A percentile compares a stretch with the other conserved stretches of the same genome.
These are phyloP conservation scores for Pseudogymnoascus sp. DNA, from an alignment of 2,329 filamentous ascomycete species.

Conservation along the genomic window DNA sequence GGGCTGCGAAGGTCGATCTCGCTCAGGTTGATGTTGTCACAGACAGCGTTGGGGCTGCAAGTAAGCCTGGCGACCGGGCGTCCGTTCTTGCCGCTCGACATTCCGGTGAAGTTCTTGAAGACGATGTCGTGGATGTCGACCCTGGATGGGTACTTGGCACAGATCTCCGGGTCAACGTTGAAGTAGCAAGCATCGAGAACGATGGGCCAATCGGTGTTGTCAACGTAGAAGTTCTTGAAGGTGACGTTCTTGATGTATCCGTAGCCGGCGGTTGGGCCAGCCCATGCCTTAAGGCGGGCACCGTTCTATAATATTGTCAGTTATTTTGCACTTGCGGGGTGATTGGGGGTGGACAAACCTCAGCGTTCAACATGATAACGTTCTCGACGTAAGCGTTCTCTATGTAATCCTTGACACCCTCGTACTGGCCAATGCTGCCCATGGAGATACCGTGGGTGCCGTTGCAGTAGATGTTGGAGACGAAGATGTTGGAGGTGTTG, in stretches of 20 bases:
- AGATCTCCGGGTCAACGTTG: constrained; percentile 42
- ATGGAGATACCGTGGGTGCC: constrained; percentile 49
- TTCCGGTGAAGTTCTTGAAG: constrained; percentile 50
- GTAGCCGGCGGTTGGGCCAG: constrained; percentile 46
- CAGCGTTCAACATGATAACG: constrained; percentile 44
- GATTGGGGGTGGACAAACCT: constrained; percentile 23
- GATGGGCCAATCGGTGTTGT: constrained; percentile 48
- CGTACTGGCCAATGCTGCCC: constrained; percentile 50
- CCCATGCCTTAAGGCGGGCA: constrained; percentile 53
- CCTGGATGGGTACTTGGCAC: constrained; percentile 43
- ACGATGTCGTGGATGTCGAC: constrained; percentile 51
- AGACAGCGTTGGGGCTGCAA: constrained; percentile 49
- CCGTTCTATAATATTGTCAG: constrained; percentile 37
- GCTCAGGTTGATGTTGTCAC: constrained; percentile 44
- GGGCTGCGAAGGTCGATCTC: constrained; percentile 47
- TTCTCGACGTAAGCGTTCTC: constrained; percentile 51
- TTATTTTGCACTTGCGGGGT: not conserved
- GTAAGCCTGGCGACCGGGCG: constrained; percentile 45
- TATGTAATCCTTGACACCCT: constrained; percentile 45
- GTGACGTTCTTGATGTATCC: constrained; percentile 55
- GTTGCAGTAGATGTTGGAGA: constrained; percentile 53
- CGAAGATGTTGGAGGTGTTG: constrained; percentile 48
- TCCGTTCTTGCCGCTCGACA: constrained; percentile 46
- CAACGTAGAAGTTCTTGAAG: constrained; percentile 51
- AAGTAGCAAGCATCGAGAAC: constrained; percentile 57